Percentiles rank a stretch among this genome's conserved stretches.
Evolutionary conservation across 495 filamentous ascomycete species (phyloP).

Genomic region (Neurospora pannonica): DNA sequence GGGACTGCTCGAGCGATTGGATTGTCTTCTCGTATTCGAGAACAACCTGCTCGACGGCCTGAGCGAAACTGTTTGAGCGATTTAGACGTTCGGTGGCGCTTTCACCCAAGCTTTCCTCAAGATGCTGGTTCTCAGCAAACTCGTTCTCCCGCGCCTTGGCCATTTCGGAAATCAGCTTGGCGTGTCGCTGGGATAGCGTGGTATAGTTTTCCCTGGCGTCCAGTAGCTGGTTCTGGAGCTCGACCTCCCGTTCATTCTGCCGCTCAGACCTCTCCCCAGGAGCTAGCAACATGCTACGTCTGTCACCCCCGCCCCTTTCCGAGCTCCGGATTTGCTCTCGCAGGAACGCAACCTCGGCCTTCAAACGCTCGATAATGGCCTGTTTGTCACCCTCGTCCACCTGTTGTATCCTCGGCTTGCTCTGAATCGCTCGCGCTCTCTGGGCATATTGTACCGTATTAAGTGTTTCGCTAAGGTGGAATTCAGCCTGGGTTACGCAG

Average conservation of each 20-base stretch:
- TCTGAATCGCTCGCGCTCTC: conserved; percentile 91
- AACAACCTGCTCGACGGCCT: conserved; percentile 91
- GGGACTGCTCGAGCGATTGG: conserved; percentile 80
- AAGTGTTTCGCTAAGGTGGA: conserved; percentile 93
- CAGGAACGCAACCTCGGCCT: conserved; percentile 87
- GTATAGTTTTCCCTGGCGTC: conserved; percentile 94
- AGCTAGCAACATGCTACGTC: conserved; percentile 39
- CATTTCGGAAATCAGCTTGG: conserved; percentile 89
- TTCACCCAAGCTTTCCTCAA: conserved; percentile 53
- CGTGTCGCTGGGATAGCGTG: conserved; percentile 80
- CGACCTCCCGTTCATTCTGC: conserved; percentile 73
- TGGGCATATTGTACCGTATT: conserved; percentile 98
- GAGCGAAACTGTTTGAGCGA: conserved; percentile 86
- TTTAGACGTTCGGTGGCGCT: conserved; percentile 83
- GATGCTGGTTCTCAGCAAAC: conserved; percentile 37
- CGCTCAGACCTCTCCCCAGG: conserved; percentile 69
- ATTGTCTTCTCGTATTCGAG: conserved; percentile 99
- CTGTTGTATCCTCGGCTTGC: conserved; percentile 93
- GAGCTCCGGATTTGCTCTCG: conserved; percentile 79
- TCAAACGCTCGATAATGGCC: conserved; percentile 84
- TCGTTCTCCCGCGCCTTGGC: conserved; percentile 70
- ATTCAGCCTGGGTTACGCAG: conserved; percentile 93
- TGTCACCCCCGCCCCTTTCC: conserved; percentile 49
- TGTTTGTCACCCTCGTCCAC: conserved; percentile 92
- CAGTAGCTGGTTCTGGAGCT: conserved; percentile 88